These are phyloP conservation scores for Populus pruinosa DNA, from an alignment of 345 rosid genomes.

Conservation along the genomic window DNA sequence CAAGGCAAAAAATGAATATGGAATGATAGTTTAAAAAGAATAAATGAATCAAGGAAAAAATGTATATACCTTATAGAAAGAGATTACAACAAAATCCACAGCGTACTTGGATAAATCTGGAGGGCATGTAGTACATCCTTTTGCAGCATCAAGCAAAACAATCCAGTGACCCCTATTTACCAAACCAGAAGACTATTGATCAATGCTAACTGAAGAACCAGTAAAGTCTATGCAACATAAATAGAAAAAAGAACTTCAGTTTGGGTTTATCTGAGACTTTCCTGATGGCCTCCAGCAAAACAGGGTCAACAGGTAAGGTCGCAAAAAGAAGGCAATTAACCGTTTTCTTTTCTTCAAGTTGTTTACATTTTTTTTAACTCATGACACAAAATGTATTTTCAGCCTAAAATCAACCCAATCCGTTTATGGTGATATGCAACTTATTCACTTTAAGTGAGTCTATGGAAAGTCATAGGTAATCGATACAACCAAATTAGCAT, in stretches of 20 bases:
- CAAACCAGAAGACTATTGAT: neutral
- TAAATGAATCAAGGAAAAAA: neutral
- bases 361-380: neutral
- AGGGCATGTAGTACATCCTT: constrained; percentile 78
- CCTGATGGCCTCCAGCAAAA: neutral
- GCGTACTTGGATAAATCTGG: constrained; percentile 75
- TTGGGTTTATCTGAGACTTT: no score
- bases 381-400: neutral
- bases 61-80: constrained; percentile 64
- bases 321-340: neutral
- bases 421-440: neutral
- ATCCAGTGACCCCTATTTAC: constrained; percentile 64
- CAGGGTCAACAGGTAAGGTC: neutral
- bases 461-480: neutral
- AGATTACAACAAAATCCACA: constrained; percentile 85
- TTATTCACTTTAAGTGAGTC: neutral
- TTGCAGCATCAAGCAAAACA: constrained; percentile 84
- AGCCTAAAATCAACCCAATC: neutral
- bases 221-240: neutral
- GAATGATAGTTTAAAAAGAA: constrained; percentile 2
- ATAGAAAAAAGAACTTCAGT: neutral
- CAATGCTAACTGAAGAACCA: neutral
- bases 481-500: neutral
- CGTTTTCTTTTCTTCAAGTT: neutral
- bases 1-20: constrained; percentile 17